These are phyloP conservation scores for Penicillium brevicompactum DNA, from an alignment of 2,329 filamentous ascomycete genomes.

Conservation along the genomic window DNA sequence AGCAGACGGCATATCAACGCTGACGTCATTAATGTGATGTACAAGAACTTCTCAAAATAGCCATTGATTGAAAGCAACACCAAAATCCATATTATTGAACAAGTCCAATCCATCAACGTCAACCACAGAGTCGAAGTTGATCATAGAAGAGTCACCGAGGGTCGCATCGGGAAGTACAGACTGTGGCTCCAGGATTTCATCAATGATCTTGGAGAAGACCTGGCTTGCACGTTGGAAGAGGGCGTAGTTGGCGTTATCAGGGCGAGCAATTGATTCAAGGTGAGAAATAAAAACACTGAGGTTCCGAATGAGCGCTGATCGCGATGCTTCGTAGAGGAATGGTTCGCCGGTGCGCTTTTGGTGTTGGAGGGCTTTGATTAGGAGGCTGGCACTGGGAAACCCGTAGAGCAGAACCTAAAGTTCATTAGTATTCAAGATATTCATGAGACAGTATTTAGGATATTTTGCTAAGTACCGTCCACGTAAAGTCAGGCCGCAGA, in stretches of 20 bases:
- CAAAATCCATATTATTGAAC: conserved; percentile 25
- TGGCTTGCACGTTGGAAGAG: conserved; percentile 24
- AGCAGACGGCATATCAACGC: no score
- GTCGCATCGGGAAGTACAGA: background rate
- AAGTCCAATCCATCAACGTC: conserved; percentile 22
- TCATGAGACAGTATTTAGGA: no score
- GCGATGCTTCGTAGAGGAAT: conserved; percentile 36
- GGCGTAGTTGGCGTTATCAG: conserved; percentile 32
- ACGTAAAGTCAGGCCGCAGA: conserved; percentile 26
- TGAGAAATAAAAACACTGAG: conserved; percentile 44
- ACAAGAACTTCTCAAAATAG: conserved; percentile 9
- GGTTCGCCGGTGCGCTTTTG: conserved; percentile 25
- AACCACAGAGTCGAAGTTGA: conserved; percentile 13
- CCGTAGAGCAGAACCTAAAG: conserved; percentile 28
- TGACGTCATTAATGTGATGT: no score
- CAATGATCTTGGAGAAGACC: conserved; percentile 27
- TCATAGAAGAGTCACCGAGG: background rate
- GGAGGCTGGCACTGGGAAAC: conserved; percentile 29
- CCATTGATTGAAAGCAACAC: conserved; percentile 24
- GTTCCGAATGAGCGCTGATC: conserved; percentile 41
- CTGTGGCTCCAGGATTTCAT: conserved; percentile 28
- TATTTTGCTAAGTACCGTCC: conserved; percentile 13
- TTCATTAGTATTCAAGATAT: background rate
- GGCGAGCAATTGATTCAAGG: conserved; percentile 38
- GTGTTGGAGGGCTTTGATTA: conserved; percentile 28